Evolutionary conservation across 2,329 filamentous ascomycete genomes (phyloP), one percentile per base, ranked within the genome.

Genomic region (Kalaharituber pfeilii): DNA sequence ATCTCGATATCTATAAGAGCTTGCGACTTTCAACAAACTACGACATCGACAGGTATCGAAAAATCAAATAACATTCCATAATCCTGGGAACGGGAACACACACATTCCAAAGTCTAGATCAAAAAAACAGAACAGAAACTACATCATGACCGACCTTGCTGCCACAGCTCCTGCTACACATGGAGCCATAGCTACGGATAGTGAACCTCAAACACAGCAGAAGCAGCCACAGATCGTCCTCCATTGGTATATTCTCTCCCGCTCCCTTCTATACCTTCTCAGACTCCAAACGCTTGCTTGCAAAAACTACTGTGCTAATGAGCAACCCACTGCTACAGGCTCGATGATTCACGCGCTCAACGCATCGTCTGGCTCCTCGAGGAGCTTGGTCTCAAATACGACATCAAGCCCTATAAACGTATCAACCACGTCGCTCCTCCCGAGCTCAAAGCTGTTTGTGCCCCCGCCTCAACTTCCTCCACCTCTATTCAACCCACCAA

Each of bases 331-430:
- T 36, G 9, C 22, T 42, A n/a, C 61, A 93, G 86, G 86, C 81
- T 94, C 57, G 78, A 89, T 62, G 73, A 82, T 62, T 93, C 86
- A 54, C 83, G 87, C 62, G 79, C 84, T 11, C 85, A 93, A 68
- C 80, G 85, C 58, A 82, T 89, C 56, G 71, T 91, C 45, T 94
- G 85, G 84, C 79, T 94, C 5, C 76, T 94, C 44, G 84, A 91
- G 66, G 86, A 89, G 68, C 79, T 91, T 58, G 75, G 82, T 44
- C 68, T 94, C 29, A 75, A 81, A 26, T 94, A 94, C 69, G 78
- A 88, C 58, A 70, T 95, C 55, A 79, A 89, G 64, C 75, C 82
- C 53, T 91, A 83, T 74, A 86, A 85, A 67, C 81, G 88, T 59
- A 70, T 69, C 53, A 76, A 81, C 53, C 75, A 72, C 62, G 72